phyloP scores from a whole-genome alignment of 345 rosid genomes.

The Mercurialis annua region DNA sequence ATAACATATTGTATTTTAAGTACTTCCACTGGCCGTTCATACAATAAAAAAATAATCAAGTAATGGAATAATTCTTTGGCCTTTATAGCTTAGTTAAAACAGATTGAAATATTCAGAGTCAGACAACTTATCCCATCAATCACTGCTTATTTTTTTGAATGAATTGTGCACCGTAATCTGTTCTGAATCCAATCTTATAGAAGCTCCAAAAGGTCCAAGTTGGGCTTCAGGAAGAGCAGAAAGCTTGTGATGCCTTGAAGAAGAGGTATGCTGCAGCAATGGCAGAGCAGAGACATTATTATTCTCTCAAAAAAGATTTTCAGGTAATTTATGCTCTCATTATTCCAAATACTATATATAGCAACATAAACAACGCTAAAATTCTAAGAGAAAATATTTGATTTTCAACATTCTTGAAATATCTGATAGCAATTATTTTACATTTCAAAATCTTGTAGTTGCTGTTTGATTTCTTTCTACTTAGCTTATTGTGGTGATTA shows the following conservation, averaged over 20 bases:
- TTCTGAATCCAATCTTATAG: constrained; percentile 37
- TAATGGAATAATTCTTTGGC: neutral
- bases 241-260: constrained; percentile 47
- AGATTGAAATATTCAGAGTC: neutral
- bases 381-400: neutral
- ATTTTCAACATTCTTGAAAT: too few species aligned
- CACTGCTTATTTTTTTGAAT: neutral
- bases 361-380: neutral
- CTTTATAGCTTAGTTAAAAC: neutral
- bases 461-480: neutral
- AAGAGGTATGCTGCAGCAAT: constrained; percentile 57
- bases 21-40: neutral
- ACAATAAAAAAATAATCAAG: neutral
- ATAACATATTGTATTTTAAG: neutral
- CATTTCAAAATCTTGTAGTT: neutral
- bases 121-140: neutral
- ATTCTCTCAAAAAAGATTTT: constrained; percentile 50
- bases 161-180: constrained; percentile 7
- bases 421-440: neutral
- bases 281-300: constrained; percentile 57
- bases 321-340: constrained; percentile 46
- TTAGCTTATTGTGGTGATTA: neutral
- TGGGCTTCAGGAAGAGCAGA: constrained; percentile 63
- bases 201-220: constrained; percentile 63
- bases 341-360: neutral